These are phyloP conservation scores for Leptoxyphium fumago DNA, from an alignment of 2,329 filamentous ascomycete genomes.

Conservation along the genomic window DNA sequence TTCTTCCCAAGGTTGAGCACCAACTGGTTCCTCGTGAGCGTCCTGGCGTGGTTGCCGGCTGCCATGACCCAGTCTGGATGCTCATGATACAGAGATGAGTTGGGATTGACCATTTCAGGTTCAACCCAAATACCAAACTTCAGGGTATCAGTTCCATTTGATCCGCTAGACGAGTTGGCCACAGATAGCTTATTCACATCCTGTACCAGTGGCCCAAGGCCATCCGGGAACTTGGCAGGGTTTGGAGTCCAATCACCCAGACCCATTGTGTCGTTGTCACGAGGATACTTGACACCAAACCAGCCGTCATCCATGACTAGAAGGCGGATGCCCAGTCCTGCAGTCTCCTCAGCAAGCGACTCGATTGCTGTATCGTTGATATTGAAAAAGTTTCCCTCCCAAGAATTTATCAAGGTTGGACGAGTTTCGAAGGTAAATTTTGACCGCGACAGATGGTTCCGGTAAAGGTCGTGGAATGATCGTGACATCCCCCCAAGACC, in stretches of 20 bases:
- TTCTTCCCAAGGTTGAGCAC: constrained; percentile 46
- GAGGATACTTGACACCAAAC: constrained; percentile 50
- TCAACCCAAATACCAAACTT: constrained; percentile 54
- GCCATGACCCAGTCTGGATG: constrained; percentile 52
- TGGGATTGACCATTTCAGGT: constrained; percentile 52
- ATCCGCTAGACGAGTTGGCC: constrained; percentile 24
- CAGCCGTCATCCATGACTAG: constrained; percentile 55
- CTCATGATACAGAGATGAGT: constrained; percentile 44
- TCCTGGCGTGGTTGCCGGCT: constrained; percentile 41
- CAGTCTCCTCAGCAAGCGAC: constrained; percentile 40
- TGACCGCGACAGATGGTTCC: constrained; percentile 44
- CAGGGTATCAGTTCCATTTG: constrained; percentile 34
- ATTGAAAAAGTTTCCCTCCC: constrained; percentile 48
- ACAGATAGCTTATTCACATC: constrained; percentile 36
- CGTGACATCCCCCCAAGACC: constrained; percentile 49
- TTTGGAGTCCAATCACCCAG: constrained; percentile 51
- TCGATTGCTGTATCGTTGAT: constrained; percentile 43
- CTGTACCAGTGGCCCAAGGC: constrained; percentile 37
- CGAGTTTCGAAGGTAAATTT: constrained; percentile 38
- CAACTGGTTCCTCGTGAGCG: constrained; percentile 42
- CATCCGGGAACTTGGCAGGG: constrained; percentile 42
- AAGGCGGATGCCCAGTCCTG: constrained; percentile 44
- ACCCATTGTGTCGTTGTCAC: constrained; percentile 41
- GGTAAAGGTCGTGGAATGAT: constrained; percentile 46
- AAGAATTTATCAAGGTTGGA: constrained; percentile 48